Conservation (phyloP, 306 rosid genomes). For the Astragalus glycyphyllos region DNA sequence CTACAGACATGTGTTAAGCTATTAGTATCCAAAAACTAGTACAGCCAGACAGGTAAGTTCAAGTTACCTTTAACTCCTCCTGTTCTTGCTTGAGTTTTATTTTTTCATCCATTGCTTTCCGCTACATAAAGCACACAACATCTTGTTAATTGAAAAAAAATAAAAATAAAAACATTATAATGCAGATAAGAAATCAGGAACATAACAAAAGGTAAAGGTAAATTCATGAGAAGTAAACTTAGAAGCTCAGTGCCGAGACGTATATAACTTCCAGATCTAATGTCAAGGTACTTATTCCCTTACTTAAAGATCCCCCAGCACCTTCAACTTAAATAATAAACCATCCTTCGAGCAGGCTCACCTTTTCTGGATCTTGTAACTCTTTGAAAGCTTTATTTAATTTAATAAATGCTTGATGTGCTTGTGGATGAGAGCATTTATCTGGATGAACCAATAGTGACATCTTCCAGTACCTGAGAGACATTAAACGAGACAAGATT, state of each 20-base stretch:
- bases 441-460: conserved; percentile 99
- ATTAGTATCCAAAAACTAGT: conserved; percentile 24
- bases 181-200: conserved; percentile 5
- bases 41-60: conserved; percentile 36
- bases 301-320: conserved; percentile 22
- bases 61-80: conserved; percentile 70
- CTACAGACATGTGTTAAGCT: conserved; percentile 49
- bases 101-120: conserved; percentile 85
- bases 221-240: background rate
- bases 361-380: conserved; percentile 87
- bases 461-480: conserved; percentile 86
- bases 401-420: conserved; percentile 89
- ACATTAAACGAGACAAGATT: conserved; percentile 32
- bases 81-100: conserved; percentile 85
- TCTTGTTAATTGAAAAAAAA: conserved; percentile 31
- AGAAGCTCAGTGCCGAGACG: background rate
- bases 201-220: background rate
- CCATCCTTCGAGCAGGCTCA: conserved; percentile 43
- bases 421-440: conserved; percentile 96
- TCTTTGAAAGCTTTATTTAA: conserved; percentile 91
- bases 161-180: background rate
- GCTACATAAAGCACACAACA: conserved; percentile 55
- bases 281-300: conserved; percentile 9
- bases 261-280: conserved; percentile 4
- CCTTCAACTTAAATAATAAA: conserved; percentile 36